A percentile compares a stretch with the other conserved stretches of the same genome.
Conservation (phyloP, 2,329 filamentous ascomycete species). For the Colletotrichum sp. region DNA sequence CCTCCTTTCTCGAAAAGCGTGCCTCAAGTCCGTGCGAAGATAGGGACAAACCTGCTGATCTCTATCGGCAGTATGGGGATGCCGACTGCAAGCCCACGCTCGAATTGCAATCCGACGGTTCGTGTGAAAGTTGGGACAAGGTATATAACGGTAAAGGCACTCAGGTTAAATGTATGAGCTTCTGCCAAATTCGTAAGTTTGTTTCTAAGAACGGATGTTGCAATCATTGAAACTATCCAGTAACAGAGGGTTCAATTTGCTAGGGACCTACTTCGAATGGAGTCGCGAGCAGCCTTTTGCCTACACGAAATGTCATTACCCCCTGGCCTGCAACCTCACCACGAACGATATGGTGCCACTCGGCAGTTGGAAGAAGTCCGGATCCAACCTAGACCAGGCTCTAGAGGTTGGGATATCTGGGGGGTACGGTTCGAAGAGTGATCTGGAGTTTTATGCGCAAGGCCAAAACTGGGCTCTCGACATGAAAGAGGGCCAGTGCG, state of each 20-base stretch:
- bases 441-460: background rate
- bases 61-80: background rate
- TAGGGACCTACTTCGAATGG: conserved; percentile 27
- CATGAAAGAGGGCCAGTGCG: conserved; percentile 8
- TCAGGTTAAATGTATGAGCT: background rate
- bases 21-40: background rate
- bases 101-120: background rate
- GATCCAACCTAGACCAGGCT: background rate
- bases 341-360: conserved; percentile 34
- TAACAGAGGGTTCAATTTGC: background rate
- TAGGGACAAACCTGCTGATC: background rate
- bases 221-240: background rate
- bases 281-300: conserved; percentile 37
- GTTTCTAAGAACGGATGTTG: fast-evolving
- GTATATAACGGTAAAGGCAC: background rate
- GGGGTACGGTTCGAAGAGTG: background rate
- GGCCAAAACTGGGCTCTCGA: background rate
- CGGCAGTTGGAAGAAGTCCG: conserved; percentile 25
- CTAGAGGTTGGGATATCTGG: conserved; percentile 27
- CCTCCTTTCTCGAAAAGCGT: background rate
- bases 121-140: background rate
- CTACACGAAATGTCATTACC: conserved; percentile 37
- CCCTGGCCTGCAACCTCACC: conserved; percentile 33
- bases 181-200: background rate
- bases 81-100: background rate